Conservation (phyloP, 2,329 filamentous ascomycete genomes). For the Cordyceps tenuipes region DNA sequence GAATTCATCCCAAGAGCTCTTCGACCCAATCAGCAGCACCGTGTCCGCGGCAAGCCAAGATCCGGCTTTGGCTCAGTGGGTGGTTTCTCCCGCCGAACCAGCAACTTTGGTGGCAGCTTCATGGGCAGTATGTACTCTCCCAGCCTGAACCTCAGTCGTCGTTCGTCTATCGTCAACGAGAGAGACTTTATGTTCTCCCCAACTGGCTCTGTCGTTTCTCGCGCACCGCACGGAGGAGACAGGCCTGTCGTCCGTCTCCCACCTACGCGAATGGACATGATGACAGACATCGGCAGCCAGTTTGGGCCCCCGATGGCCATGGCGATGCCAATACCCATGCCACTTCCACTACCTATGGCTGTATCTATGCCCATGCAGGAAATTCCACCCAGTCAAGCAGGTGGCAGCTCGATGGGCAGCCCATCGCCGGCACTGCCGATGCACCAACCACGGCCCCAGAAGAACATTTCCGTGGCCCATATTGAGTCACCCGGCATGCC, state of each 20-base stretch:
- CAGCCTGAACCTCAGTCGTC: slow-evolving; percentile 78
- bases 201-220: slow-evolving; percentile 66
- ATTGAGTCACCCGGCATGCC: slow-evolving; percentile 72
- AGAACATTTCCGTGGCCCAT: slow-evolving; percentile 83
- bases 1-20: slow-evolving; percentile 95
- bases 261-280: slow-evolving; percentile 39
- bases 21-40: slow-evolving; percentile 87
- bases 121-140: slow-evolving; percentile 76
- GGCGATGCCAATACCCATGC: slow-evolving; percentile 4
- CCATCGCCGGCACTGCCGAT: slow-evolving; percentile 43
- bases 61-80: slow-evolving; percentile 61
- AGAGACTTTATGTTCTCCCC: slow-evolving; percentile 74
- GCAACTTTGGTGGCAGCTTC: slow-evolving; percentile 59
- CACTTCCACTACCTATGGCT: neutral
- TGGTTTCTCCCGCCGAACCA: slow-evolving; percentile 70
- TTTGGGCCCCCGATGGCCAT: slow-evolving; percentile 6
- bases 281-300: neutral
- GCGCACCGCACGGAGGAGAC: slow-evolving; percentile 51
- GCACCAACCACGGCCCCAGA: slow-evolving; percentile 92
- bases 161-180: slow-evolving; percentile 64
- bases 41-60: slow-evolving; percentile 60
- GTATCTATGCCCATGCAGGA: slow-evolving; percentile 3
- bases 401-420: slow-evolving; percentile 11
- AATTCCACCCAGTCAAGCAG: slow-evolving; percentile 10
- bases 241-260: slow-evolving; percentile 79